A percentile compares a stretch with the other conserved stretches of the same genome.
These are phyloP conservation scores for Hirsutella thompsonii DNA, from an alignment of 2,329 filamentous ascomycete species.

Conservation along the genomic window DNA sequence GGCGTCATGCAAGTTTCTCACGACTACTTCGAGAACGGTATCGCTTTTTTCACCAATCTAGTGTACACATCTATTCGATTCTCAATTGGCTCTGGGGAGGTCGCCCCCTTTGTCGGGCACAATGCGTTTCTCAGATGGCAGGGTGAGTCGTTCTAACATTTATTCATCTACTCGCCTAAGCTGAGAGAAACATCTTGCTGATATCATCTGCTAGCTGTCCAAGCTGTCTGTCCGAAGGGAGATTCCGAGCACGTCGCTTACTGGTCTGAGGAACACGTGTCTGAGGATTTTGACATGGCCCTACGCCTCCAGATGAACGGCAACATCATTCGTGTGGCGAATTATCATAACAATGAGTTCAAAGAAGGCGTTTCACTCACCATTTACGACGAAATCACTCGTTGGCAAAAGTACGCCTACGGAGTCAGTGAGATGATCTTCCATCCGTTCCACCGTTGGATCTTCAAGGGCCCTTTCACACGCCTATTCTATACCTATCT, in stretches of 20 bases:
- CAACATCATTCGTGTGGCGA: slow-evolving; percentile 54
- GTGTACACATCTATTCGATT: slow-evolving; percentile 64
- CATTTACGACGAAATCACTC: slow-evolving; percentile 57
- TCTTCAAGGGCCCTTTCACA: slow-evolving; percentile 50
- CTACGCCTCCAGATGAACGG: slow-evolving; percentile 57
- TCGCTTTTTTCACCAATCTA: slow-evolving; percentile 69
- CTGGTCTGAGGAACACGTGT: slow-evolving; percentile 66
- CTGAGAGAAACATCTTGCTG: not conserved
- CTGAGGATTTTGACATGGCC: slow-evolving; percentile 67
- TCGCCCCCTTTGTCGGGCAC: slow-evolving; percentile 65
- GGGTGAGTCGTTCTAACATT: slow-evolving; percentile 2
- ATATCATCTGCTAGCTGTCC: slow-evolving; percentile 13
- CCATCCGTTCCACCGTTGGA: slow-evolving; percentile 51
- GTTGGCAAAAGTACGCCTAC: slow-evolving; percentile 65
- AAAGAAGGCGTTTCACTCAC: slow-evolving; percentile 63
- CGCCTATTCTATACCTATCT: slow-evolving; percentile 50
- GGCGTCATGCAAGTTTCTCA: slow-evolving; percentile 66
- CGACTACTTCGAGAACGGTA: slow-evolving; percentile 59
- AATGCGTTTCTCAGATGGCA: slow-evolving; percentile 63
- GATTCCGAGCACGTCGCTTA: slow-evolving; percentile 46
- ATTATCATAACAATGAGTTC: slow-evolving; percentile 57
- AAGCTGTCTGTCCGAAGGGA: slow-evolving; percentile 16
- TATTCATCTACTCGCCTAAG: not conserved
- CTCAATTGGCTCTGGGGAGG: slow-evolving; percentile 57
- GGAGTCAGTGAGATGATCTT: slow-evolving; percentile 61